phyloP scores from a whole-genome alignment of 2,329 filamentous ascomycete species.

The Neopestalotiopsis rosae region DNA sequence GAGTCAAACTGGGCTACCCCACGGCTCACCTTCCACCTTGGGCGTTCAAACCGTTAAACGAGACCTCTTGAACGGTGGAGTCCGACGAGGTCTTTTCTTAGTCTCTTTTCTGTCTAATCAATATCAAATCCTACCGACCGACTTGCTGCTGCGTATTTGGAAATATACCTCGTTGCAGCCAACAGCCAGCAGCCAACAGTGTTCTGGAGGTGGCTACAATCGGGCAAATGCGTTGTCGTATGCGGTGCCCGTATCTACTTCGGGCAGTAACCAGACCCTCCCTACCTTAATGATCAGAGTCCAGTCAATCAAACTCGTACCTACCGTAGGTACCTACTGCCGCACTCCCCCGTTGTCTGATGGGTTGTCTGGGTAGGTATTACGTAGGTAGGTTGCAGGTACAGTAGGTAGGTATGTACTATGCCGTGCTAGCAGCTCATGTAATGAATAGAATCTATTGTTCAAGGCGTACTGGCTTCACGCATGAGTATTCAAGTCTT shows the following conservation, averaged over 20 bases:
- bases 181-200: not conserved
- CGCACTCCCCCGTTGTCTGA: not conserved
- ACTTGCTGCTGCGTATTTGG: not conserved
- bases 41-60: not conserved
- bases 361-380: not conserved
- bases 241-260: conserved; percentile 8
- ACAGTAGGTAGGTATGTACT: not conserved
- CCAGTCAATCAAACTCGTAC: not conserved
- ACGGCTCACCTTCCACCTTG: not conserved
- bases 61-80: conserved; percentile 3
- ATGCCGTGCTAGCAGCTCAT: too few relatives aligned
- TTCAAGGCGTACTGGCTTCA: too few relatives aligned
- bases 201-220: conserved; percentile 1
- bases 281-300: not conserved
- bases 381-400: not conserved
- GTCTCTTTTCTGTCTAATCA: not conserved
- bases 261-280: not conserved
- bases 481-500: too few relatives aligned
- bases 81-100: not conserved
- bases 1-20: not conserved
- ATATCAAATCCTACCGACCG: not conserved
- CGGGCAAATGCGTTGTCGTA: not conserved
- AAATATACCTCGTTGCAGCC: not conserved
- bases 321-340: too few relatives aligned
- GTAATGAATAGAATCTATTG: too few relatives aligned